Evolutionary conservation across 2,329 filamentous ascomycete species (phyloP).

Genomic region (Clonostachys solani): DNA sequence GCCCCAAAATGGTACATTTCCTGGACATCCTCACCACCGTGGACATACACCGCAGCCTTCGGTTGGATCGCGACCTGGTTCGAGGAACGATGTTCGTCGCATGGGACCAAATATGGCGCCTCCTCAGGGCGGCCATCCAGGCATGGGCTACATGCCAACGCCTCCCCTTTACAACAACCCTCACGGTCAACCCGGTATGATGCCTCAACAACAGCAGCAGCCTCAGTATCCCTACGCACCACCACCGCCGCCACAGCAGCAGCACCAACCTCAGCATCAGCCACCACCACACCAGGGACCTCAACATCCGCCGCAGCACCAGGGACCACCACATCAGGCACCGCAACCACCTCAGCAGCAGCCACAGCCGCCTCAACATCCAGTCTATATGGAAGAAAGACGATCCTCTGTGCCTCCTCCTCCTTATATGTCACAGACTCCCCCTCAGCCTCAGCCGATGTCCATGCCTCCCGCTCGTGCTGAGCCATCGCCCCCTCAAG

Average conservation of each 20-base stretch:
- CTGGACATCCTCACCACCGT: slow-evolving; percentile 51
- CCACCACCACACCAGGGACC: slow-evolving; percentile 14
- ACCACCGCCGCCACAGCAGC: slow-evolving; percentile 9
- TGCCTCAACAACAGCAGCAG: slow-evolving; percentile 34
- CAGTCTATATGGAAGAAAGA: slow-evolving; percentile 69
- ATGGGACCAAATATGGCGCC: slow-evolving; percentile 68
- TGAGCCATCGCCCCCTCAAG: slow-evolving; percentile 57
- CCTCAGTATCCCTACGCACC: slow-evolving; percentile 22
- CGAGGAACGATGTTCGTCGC: slow-evolving; percentile 74
- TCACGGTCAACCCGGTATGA: slow-evolving; percentile 29
- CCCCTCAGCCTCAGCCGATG: slow-evolving; percentile 42
- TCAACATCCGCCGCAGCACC: slow-evolving; percentile 19
- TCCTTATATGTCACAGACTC: slow-evolving; percentile 55
- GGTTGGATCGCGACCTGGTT: slow-evolving; percentile 63
- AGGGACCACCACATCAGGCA: slow-evolving; percentile 26
- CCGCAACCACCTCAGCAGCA: slow-evolving; percentile 38
- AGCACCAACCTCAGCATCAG: slow-evolving; percentile 23
- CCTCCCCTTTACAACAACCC: slow-evolving; percentile 76
- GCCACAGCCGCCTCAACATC: slow-evolving; percentile 29
- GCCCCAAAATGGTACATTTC: slow-evolving; percentile 69
- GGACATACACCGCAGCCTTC: slow-evolving; percentile 78
- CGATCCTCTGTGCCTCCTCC: slow-evolving; percentile 66
- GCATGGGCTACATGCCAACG: slow-evolving; percentile 81
- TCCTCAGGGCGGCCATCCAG: slow-evolving; percentile 52
- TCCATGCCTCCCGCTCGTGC: slow-evolving; percentile 35